Base-by-base conservation (phyloP, 148 eudicot species). In the Rhododendron simsii region DNA sequence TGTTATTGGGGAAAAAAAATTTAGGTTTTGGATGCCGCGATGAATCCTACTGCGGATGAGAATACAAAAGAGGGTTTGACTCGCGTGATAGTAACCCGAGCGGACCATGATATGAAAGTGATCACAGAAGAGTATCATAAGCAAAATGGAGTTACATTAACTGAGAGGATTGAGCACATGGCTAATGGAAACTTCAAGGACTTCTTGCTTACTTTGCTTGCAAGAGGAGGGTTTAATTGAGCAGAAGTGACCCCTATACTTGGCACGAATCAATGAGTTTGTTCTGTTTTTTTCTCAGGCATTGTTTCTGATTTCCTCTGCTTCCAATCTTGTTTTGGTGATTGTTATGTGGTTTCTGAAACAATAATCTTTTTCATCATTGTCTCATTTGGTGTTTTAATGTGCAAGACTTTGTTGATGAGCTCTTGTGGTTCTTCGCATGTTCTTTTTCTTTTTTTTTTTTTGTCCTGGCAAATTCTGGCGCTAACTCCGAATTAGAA, bases 151-250 rank as follows among this genome's bases (percentile, higher is more conserved):
- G 85, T 83, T 41, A 37, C 88, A 35, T 81, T 96, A 5, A 30
- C 89, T 4, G 78, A 88, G 81, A 91, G 86, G 53, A 90, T 96
- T 57, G 90, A 93, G 71, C 91, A 90, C 59, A 88, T 84, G 20
- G 90, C 90, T 37, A 91, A 92, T 74, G 98, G 98, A 74, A 94
- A 91, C 91, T 71, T 88, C 67, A 96, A 89, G 85, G 98, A 96
- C 74, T 94, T 94, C 86, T 85, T 96, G 91, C 92, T 93, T 12
- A 86, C 94, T 48, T 87, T 96, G 90, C 81, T 92, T 81, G 90
- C 93, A 16, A 93, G 92, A 88, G 93, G 87, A 89, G 79, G 28
- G 85, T 86, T 45, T 81, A 71, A 71, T 3, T 78, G 80, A 77
- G 41, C 48, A 59, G 1, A 78, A 44, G 16, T 78, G 28, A 44